Conservation (phyloP, 176 grass and related monocot genomes). For the Aegilops tauschii region DNA sequence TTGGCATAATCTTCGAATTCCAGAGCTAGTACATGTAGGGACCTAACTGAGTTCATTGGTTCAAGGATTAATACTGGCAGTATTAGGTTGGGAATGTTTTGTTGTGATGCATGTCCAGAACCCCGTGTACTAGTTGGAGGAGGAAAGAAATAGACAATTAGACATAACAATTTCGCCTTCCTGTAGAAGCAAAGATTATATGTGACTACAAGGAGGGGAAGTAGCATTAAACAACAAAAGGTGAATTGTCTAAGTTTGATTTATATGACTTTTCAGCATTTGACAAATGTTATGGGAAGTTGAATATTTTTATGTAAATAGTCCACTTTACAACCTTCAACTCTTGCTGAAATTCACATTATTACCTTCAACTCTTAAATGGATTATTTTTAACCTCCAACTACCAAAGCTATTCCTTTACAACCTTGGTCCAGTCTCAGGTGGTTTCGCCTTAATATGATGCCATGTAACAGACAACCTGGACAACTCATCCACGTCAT, state of each 20-base stretch:
- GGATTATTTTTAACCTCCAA: too few species aligned
- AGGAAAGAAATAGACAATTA: neutral
- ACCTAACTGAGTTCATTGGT: neutral
- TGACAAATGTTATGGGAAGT: neutral
- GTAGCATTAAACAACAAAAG: slow-evolving; percentile 12
- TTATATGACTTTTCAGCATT: neutral
- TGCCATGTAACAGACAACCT: neutral
- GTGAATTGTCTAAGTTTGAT: neutral
- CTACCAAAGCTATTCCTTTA: neutral
- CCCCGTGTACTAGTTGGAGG: slow-evolving; percentile 4
- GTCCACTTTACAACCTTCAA: neutral
- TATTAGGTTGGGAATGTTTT: slow-evolving; percentile 17
- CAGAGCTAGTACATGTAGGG: neutral
- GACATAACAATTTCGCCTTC: neutral
- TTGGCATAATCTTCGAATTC: slow-evolving; percentile 10
- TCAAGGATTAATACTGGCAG: neutral
- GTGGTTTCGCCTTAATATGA: neutral
- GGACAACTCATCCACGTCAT: neutral
- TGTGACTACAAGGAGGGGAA: neutral
- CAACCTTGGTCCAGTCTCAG: neutral
- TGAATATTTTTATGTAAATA: neutral
- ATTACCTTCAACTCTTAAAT: neutral
- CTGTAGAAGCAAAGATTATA: slow-evolving; percentile 3
- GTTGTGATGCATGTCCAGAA: slow-evolving; percentile 1
- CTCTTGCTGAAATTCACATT: too few species aligned